A percentile compares a stretch with the other conserved stretches of the same genome.
Evolutionary conservation across 495 filamentous ascomycete species (phyloP).

Genomic region (Aspergillus bertholletiae): DNA sequence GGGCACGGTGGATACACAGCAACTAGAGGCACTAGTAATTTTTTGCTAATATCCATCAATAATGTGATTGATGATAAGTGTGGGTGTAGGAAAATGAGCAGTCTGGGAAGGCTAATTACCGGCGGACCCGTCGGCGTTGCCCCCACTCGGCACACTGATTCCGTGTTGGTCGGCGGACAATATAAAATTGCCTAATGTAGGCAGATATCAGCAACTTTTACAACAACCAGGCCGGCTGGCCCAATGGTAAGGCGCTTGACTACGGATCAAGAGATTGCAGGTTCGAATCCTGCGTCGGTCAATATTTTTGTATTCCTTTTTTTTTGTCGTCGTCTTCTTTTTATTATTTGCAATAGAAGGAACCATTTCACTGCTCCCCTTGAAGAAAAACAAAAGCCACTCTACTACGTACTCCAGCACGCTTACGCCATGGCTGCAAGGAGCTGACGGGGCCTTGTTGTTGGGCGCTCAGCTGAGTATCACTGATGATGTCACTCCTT

Average conservation of each 20-base stretch:
- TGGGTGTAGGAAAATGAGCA: not conserved
- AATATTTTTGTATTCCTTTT: slow-evolving; percentile 1
- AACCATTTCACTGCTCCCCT: no score
- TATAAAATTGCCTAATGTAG: not conserved
- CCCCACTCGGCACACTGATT: slow-evolving; percentile 22
- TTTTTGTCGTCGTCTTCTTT: not conserved
- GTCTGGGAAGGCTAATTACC: slow-evolving; percentile 1
- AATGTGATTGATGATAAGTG: slow-evolving; percentile 1
- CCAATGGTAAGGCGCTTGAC: slow-evolving; percentile 71
- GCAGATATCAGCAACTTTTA: not conserved
- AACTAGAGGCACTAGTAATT: not conserved
- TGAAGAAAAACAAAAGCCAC: no score
- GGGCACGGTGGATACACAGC: not conserved
- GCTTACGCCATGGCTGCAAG: no score
- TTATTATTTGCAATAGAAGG: no score
- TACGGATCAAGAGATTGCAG: slow-evolving; percentile 64
- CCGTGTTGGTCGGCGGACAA: no score
- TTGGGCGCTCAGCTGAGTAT: not conserved
- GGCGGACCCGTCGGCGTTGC: slow-evolving; percentile 9
- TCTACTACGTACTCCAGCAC: no score
- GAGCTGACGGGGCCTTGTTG: not conserved
- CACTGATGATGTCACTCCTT: not conserved
- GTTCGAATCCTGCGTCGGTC: slow-evolving; percentile 39
- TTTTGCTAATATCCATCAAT: slow-evolving; percentile 1
- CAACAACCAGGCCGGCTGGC: slow-evolving; percentile 41